These are phyloP conservation scores for Boletus sensibilis DNA, from an alignment of 768 basidiomycete species.

Conservation along the genomic window DNA sequence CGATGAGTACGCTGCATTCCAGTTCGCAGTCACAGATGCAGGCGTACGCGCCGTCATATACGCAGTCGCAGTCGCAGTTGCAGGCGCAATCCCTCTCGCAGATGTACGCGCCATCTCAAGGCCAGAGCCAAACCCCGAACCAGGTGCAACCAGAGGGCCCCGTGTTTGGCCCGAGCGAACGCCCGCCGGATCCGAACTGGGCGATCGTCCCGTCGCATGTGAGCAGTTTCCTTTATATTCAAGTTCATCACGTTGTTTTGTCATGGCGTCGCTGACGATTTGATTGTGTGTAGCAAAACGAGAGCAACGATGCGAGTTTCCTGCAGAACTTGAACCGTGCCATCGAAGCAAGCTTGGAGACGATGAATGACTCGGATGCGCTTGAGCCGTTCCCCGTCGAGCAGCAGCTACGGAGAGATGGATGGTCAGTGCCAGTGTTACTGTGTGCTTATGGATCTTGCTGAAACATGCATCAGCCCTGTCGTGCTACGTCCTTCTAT, in stretches of 20 bases:
- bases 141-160: slow-evolving; percentile 29
- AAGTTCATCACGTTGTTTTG: neutral
- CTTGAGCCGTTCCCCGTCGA: slow-evolving; percentile 53
- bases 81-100: neutral
- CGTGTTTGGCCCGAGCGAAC: slow-evolving; percentile 57
- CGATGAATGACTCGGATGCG: slow-evolving; percentile 48
- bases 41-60: slow-evolving; percentile 12
- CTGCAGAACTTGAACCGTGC: slow-evolving; percentile 65
- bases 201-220: slow-evolving; percentile 70
- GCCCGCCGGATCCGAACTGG: slow-evolving; percentile 66
- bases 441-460: neutral
- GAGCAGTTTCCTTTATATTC: slow-evolving; percentile 9
- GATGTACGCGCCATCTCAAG: slow-evolving; percentile 17
- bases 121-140: neutral
- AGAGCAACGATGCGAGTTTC: slow-evolving; percentile 45
- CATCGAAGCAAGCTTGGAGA: slow-evolving; percentile 66
- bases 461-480: slow-evolving; percentile 46
- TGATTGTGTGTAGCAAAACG: slow-evolving; percentile 27
- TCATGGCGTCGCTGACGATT: neutral
- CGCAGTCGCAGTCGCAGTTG: slow-evolving; percentile 11
- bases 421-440: slow-evolving; percentile 45
- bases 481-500: slow-evolving; percentile 62
- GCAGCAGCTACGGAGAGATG: slow-evolving; percentile 52
- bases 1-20: slow-evolving; percentile 40
- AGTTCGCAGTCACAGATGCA: slow-evolving; percentile 26